A percentile compares a stretch with the other conserved stretches of the same genome.
Evolutionary conservation across 345 rosid genomes (phyloP).

Genomic region (Garcia nutans): DNA sequence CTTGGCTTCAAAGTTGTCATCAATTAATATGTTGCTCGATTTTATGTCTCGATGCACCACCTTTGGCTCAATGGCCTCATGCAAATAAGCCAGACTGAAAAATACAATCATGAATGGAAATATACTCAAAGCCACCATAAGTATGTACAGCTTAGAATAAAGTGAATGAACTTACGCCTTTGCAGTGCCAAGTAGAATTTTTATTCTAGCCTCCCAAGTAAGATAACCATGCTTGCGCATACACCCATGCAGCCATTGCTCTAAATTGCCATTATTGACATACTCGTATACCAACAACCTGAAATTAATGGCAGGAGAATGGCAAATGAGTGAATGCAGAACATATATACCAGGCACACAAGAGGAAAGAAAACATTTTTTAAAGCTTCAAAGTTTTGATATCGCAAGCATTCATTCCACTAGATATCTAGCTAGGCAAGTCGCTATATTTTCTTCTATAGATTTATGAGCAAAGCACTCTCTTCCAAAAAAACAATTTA

Average conservation of each 20-base stretch:
- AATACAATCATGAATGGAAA: slow-evolving; percentile 10
- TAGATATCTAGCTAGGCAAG: not conserved
- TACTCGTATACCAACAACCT: slow-evolving; percentile 88
- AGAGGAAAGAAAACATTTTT: not conserved
- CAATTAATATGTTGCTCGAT: slow-evolving; percentile 90
- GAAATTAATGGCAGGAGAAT: slow-evolving; percentile 12
- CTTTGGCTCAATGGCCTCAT: slow-evolving; percentile 98
- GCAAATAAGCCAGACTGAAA: slow-evolving; percentile 80
- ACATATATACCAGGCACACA: not conserved
- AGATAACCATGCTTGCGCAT: slow-evolving; percentile 71
- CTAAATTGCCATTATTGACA: slow-evolving; percentile 90
- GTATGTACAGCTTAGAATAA: slow-evolving; percentile 4
- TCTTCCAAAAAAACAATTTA: not conserved
- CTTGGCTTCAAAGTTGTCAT: slow-evolving; percentile 78
- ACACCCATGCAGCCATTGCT: slow-evolving; percentile 94
- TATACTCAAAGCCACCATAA: slow-evolving; percentile 10
- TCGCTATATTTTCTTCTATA: not conserved
- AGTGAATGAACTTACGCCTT: slow-evolving; percentile 63
- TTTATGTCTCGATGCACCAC: slow-evolving; percentile 98
- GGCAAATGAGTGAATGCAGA: slow-evolving; percentile 3
- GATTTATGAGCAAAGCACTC: not conserved
- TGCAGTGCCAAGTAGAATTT: slow-evolving; percentile 86
- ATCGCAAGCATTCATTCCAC: not conserved
- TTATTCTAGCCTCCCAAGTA: slow-evolving; percentile 90
- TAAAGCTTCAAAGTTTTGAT: not conserved